Evolutionary conservation across 2,329 filamentous ascomycete genomes (phyloP).

Genomic region (Penicillium decumbens): DNA sequence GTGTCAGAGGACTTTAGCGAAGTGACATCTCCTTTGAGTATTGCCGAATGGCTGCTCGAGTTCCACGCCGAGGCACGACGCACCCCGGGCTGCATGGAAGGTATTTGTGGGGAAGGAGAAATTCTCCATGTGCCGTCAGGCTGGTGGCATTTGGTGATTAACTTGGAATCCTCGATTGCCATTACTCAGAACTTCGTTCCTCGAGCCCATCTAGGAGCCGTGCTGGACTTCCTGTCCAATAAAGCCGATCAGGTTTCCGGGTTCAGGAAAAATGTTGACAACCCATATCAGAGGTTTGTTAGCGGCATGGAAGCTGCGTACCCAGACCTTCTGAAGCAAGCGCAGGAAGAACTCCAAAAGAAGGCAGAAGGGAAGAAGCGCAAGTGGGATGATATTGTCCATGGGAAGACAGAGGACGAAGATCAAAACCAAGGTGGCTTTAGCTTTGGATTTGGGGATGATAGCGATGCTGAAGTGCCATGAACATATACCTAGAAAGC

Average conservation of each 20-base stretch:
- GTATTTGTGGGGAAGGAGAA: constrained; percentile 77
- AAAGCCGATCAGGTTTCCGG: constrained; percentile 83
- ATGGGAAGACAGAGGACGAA: constrained; percentile 44
- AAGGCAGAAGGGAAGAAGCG: constrained; percentile 64
- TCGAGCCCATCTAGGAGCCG: constrained; percentile 64
- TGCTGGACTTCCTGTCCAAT: constrained; percentile 73
- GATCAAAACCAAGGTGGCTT: constrained; percentile 46
- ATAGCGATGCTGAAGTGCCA: constrained; percentile 51
- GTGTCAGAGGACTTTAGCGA: constrained; percentile 86
- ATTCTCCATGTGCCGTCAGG: constrained; percentile 88
- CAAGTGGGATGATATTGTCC: constrained; percentile 79
- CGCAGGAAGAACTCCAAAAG: constrained; percentile 60
- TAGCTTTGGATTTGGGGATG: constrained; percentile 61
- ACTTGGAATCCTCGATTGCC: constrained; percentile 76
- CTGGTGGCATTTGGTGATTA: constrained; percentile 96
- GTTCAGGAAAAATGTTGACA: constrained; percentile 65
- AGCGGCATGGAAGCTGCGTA: constrained; percentile 59
- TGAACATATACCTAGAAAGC: constrained; percentile 19
- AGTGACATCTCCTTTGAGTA: constrained; percentile 87
- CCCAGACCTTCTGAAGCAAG: constrained; percentile 64
- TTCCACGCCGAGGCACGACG: constrained; percentile 80
- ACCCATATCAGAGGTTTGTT: constrained; percentile 72
- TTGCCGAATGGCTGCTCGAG: constrained; percentile 90
- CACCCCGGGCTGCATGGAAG: constrained; percentile 74
- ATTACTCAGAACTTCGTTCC: constrained; percentile 96